Percentiles rank a stretch among this genome's conserved stretches.
Evolutionary conservation across 345 rosid species (phyloP).

Genomic region (Aegle marmelos): DNA sequence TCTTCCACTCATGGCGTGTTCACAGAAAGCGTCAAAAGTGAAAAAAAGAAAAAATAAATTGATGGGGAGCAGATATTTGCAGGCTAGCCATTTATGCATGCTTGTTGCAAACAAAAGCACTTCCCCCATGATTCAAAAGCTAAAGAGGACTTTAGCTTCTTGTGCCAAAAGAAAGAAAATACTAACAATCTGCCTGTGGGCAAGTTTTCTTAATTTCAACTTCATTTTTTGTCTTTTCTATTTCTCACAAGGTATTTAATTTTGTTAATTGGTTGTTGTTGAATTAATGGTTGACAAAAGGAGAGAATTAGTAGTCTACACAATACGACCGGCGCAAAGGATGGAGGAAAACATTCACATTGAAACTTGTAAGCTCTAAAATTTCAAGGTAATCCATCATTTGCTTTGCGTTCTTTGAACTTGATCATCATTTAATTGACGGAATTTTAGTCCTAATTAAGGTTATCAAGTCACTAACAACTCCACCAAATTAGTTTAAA

Average conservation of each 20-base stretch:
- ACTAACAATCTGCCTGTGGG: neutral
- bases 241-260: neutral
- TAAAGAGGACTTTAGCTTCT: constrained; percentile 1
- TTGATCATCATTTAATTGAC: neutral
- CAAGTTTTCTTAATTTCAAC: neutral
- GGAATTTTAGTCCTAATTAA: neutral
- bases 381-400: neutral
- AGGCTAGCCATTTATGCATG: constrained; percentile 9
- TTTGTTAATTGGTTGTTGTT: constrained; percentile 1
- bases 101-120: constrained; percentile 8
- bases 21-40: constrained; percentile 21
- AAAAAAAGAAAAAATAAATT: neutral
- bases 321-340: neutral
- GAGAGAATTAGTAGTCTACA: neutral
- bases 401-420: neutral
- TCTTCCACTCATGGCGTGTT: constrained; percentile 21
- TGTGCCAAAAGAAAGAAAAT: neutral
- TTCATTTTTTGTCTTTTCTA: neutral
- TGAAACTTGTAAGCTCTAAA: neutral
- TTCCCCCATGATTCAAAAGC: constrained; percentile 20
- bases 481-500: constrained; percentile 32
- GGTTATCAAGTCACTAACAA: constrained; percentile 30
- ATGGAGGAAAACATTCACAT: neutral
- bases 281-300: neutral
- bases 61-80: constrained; percentile 18